Evolutionary conservation across 768 basidiomycete genomes (phyloP).

Genomic region (Mycena albidolilacea): DNA sequence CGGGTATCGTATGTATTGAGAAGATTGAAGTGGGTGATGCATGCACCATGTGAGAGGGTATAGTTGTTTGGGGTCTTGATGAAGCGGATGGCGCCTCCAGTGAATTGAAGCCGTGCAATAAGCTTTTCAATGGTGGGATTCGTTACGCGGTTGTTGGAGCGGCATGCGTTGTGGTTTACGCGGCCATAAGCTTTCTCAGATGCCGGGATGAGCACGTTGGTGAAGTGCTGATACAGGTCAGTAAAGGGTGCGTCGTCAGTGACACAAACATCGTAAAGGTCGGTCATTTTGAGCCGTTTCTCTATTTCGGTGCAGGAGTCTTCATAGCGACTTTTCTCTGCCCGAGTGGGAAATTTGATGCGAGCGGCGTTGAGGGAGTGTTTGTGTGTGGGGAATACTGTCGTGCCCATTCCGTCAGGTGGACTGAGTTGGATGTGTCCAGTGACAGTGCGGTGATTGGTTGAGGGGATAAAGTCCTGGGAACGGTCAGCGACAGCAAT

Average conservation of each 20-base stretch:
- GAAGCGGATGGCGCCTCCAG: background rate
- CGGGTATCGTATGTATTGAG: background rate
- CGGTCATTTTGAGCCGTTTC: background rate
- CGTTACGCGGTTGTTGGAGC: background rate
- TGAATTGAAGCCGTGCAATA: background rate
- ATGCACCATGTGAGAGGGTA: background rate
- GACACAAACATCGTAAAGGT: background rate
- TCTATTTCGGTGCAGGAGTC: conserved; percentile 5
- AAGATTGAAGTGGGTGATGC: background rate
- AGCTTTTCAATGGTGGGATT: background rate
- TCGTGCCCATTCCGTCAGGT: background rate
- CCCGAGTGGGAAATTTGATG: conserved; percentile 15
- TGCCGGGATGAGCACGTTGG: background rate
- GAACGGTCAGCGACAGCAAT: background rate
- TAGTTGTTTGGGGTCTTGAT: background rate
- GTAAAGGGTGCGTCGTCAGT: background rate
- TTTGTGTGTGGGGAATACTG: conserved; percentile 21
- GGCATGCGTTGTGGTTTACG: background rate
- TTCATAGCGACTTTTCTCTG: conserved; percentile 15
- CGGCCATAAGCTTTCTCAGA: conserved; percentile 3
- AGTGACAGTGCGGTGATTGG: conserved; percentile 2
- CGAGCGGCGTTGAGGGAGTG: conserved; percentile 30
- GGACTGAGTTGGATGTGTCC: background rate
- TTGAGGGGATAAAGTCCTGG: conserved; percentile 11
- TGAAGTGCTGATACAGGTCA: background rate